Evolutionary conservation across 768 basidiomycete genomes (phyloP), one percentile per base, ranked within the genome.

Genomic region (Leccinum pellstonianum): DNA sequence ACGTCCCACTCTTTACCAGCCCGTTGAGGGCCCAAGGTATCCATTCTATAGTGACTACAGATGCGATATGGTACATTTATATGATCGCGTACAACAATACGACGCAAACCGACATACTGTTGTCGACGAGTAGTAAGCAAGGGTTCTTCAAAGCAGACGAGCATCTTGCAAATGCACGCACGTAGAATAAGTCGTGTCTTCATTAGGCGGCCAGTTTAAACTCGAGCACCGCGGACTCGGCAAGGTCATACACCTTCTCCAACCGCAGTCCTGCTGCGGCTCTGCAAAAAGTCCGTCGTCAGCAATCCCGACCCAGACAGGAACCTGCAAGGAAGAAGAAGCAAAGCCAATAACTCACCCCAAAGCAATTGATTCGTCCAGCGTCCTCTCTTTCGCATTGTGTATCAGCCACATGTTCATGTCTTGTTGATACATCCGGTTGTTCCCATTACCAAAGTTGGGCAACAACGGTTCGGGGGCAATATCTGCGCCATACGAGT

Each of bases 391-490:
- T 62, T 77, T 73, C 7, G 73, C 66, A 52, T 83, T 81, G 14
- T 77, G 64, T 12, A 73, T 25, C 17, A 67, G 48, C 76, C 80
- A 77, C 81, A 83, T 81, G 54, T 74, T 76, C 46, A 83, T 51
- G 57, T 83, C 82, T 52, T 77, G 76, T 33, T 78, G 68, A 60
- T 82, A 82, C 29, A 70, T 69, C 5, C 76, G 67, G 37, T 77
- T 66, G 46, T 69, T 71, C 2, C 78, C 81, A 7, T 75, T 71
- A 17, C 80, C 81, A 54, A 77, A 82, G 64, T 82, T 82, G 5
- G 81, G 75, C 2, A 83, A 71, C 52, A 84, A 67, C 0, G 80
- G 82, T 55, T 77, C 75, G 0, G 80, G 81, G 1, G 79, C 80
- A 61, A 64, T 48, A 9, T 69, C 68, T 70, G 62, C 48, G 38